Percentiles rank a stretch among this genome's conserved stretches.
These are phyloP conservation scores for Chaetomiaceae sp. DNA, from an alignment of 2,329 filamentous ascomycete genomes.

Conservation along the genomic window DNA sequence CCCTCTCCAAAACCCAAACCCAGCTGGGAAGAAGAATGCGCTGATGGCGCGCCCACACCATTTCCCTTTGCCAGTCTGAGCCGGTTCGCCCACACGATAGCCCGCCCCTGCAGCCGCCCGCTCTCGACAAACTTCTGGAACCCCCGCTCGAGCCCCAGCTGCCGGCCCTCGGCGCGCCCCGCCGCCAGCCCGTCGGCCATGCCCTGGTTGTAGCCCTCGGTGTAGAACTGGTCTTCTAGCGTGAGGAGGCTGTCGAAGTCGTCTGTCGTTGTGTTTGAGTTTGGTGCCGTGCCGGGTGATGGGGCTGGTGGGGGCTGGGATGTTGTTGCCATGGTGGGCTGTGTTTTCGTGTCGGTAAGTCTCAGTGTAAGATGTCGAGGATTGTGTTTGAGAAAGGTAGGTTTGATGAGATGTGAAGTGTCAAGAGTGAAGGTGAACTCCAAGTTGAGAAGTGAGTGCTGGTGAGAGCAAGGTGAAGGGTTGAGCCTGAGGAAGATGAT, in stretches of 20 bases:
- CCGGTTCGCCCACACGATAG: constrained; percentile 78
- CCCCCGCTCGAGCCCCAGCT: constrained; percentile 86
- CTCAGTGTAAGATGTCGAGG: too few species aligned
- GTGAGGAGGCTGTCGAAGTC: constrained; percentile 55
- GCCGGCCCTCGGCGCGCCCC: constrained; percentile 81
- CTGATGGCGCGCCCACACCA: too few species aligned
- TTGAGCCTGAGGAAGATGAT: neutral
- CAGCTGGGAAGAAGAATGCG: too few species aligned
- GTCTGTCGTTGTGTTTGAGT: constrained; percentile 34
- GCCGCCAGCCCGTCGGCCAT: constrained; percentile 68
- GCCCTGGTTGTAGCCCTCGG: constrained; percentile 74
- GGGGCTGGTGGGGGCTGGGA: neutral
- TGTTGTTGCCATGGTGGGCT: constrained; percentile 9
- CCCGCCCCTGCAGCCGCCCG: constrained; percentile 72
- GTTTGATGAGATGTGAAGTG: neutral
- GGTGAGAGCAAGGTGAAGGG: neutral
- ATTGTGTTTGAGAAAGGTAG: neutral
- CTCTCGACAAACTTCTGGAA: constrained; percentile 88
- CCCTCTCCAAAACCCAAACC: too few species aligned
- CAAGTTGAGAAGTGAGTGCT: neutral
- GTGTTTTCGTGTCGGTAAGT: neutral
- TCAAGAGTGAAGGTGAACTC: neutral
- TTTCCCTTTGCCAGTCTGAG: constrained; percentile 37
- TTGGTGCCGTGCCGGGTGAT: constrained; percentile 11
- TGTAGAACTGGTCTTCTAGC: constrained; percentile 69